These are phyloP conservation scores for Podospora australis DNA, from an alignment of 495 filamentous ascomycete species.

Conservation along the genomic window DNA sequence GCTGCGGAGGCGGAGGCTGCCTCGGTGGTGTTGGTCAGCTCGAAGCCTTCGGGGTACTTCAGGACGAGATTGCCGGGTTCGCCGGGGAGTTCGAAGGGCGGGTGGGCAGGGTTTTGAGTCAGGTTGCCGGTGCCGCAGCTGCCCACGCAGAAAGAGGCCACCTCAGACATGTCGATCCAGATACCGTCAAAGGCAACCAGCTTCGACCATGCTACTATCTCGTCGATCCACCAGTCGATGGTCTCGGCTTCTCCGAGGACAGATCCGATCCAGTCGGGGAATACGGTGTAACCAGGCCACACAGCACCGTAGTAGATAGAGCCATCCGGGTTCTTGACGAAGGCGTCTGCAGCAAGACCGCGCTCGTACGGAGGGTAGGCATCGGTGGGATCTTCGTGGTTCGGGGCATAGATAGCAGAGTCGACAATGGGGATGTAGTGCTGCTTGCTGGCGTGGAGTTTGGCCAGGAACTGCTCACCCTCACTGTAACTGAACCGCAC, in stretches of 20 bases:
- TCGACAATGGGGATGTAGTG: conserved; percentile 85
- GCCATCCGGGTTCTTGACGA: conserved; percentile 63
- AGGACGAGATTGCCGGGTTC: conserved; percentile 54
- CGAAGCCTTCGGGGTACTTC: conserved; percentile 67
- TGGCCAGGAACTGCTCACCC: conserved; percentile 57
- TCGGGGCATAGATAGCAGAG: conserved; percentile 70
- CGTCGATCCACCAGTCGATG: conserved; percentile 64
- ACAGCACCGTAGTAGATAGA: conserved; percentile 71
- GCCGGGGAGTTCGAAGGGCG: conserved; percentile 60
- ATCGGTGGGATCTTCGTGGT: conserved; percentile 64
- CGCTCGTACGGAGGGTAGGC: conserved; percentile 62
- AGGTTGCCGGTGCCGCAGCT: conserved; percentile 67
- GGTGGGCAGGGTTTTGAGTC: conserved; percentile 64
- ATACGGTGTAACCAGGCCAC: conserved; percentile 74
- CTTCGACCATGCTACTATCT: conserved; percentile 53
- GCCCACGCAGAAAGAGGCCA: conserved; percentile 75
- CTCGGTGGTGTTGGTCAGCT: conserved; percentile 62
- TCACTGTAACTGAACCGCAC: conserved; percentile 57
- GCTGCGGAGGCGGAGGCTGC: conserved; percentile 50
- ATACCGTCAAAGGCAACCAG: conserved; percentile 70
- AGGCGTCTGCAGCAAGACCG: conserved; percentile 57
- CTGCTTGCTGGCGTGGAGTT: conserved; percentile 59
- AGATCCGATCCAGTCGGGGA: conserved; percentile 51
- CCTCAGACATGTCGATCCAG: conserved; percentile 86
- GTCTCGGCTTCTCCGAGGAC: conserved; percentile 55